Evolutionary conservation across 352 stramenopile genomes (phyloP).

Genomic region (Phytopythium sindhum): DNA sequence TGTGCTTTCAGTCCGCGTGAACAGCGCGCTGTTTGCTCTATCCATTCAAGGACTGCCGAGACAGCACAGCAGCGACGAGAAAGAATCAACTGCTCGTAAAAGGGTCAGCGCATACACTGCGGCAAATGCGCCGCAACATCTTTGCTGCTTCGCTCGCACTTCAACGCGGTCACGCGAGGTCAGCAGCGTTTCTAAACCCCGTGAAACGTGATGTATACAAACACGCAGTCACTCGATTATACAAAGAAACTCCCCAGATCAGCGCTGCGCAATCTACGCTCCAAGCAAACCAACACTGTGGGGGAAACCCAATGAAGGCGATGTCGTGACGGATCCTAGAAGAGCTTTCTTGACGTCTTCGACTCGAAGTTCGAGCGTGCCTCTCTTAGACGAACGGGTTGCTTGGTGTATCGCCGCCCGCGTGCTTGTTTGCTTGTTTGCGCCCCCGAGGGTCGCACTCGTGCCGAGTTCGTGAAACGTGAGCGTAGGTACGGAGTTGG

Average conservation of each 20-base stretch:
- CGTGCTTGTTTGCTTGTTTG: background rate
- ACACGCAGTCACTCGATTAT: background rate
- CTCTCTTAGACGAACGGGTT: background rate
- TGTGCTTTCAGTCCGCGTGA: no score
- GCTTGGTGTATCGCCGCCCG: background rate
- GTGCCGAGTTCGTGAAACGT: no score
- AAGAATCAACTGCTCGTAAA: background rate
- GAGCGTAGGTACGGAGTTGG: background rate
- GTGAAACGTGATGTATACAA: background rate
- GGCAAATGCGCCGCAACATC: background rate
- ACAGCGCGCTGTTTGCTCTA: no score
- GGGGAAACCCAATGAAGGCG: background rate
- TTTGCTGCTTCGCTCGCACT: slow-evolving; percentile 2
- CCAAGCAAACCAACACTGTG: background rate
- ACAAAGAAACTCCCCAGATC: background rate
- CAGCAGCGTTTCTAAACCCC: background rate
- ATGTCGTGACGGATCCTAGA: background rate
- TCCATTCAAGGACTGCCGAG: no score
- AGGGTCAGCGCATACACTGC: background rate
- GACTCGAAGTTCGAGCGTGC: no score
- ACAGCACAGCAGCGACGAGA: background rate
- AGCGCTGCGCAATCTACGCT: background rate
- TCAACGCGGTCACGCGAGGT: background rate
- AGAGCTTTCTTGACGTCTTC: background rate
- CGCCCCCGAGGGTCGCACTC: no score